A percentile compares a stretch with the other conserved stretches of the same genome.
phyloP scores from a whole-genome alignment of 2,329 filamentous ascomycete genomes.

The Dothiorella sarmentorum region DNA sequence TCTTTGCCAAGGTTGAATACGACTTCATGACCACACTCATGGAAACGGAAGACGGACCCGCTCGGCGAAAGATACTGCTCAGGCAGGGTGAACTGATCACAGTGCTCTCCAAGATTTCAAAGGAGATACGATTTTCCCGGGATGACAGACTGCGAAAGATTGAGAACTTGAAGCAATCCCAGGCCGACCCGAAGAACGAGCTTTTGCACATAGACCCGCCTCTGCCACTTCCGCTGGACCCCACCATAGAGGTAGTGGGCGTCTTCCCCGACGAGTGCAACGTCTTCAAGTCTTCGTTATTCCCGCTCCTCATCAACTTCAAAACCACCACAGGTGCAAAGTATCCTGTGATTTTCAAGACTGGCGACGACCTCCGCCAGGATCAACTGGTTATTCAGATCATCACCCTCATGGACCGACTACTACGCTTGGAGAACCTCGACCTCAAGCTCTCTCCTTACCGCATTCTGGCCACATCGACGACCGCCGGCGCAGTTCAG shows the following conservation, averaged over 20 bases:
- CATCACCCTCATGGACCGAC: slow-evolving; percentile 94
- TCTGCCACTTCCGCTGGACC: slow-evolving; percentile 83
- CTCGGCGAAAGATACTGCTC: slow-evolving; percentile 70
- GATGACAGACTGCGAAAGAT: slow-evolving; percentile 77
- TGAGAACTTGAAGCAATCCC: slow-evolving; percentile 76
- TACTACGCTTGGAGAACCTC: slow-evolving; percentile 92
- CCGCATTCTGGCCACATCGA: slow-evolving; percentile 90
- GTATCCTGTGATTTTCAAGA: slow-evolving; percentile 96
- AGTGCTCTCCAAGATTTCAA: slow-evolving; percentile 81
- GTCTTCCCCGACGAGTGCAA: slow-evolving; percentile 79
- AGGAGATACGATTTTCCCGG: slow-evolving; percentile 77
- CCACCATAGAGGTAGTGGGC: slow-evolving; percentile 72
- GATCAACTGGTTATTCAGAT: slow-evolving; percentile 97
- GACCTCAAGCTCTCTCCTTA: slow-evolving; percentile 95
- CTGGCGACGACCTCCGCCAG: slow-evolving; percentile 91
- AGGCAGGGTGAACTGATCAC: slow-evolving; percentile 88
- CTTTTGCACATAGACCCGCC: slow-evolving; percentile 79
- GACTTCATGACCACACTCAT: slow-evolving; percentile 92
- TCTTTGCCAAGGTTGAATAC: slow-evolving; percentile 91
- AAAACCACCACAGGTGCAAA: slow-evolving; percentile 71
- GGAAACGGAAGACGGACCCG: slow-evolving; percentile 64
- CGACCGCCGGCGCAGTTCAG: slow-evolving; percentile 84
- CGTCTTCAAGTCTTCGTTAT: slow-evolving; percentile 93
- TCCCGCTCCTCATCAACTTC: slow-evolving; percentile 87
- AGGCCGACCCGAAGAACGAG: slow-evolving; percentile 89